Conservation (phyloP, 192 early-diverging fungal species). For the Backusella tuberculispora region DNA sequence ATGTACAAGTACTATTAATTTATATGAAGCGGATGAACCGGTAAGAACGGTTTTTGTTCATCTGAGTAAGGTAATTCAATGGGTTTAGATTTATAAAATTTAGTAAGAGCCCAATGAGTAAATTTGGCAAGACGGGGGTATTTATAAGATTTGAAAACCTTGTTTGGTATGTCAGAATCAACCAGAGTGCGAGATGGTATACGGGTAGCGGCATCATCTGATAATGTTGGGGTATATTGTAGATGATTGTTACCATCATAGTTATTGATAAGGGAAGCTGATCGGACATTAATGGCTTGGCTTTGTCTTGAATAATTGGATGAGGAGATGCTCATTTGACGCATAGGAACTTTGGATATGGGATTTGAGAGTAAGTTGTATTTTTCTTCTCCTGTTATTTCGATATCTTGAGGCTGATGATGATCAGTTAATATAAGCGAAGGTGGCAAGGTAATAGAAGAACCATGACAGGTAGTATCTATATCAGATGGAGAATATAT, state of each 20-base stretch:
- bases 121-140: conserved; percentile 3
- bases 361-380: not conserved
- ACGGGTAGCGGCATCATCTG: not conserved
- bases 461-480: too few relatives aligned
- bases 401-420: not conserved
- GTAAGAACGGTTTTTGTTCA: not conserved
- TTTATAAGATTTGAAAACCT: not conserved
- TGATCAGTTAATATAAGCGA: not conserved
- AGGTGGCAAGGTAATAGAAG: not conserved
- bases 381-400: not conserved
- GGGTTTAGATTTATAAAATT: not conserved
- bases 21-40: not conserved
- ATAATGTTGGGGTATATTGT: not conserved
- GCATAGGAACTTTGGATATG: not conserved
- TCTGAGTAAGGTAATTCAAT: not conserved
- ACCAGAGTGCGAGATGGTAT: not conserved
- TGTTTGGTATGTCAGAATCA: not conserved
- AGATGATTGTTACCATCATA: not conserved
- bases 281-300: not conserved
- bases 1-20: not conserved
- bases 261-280: not conserved
- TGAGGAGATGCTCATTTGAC: not conserved
- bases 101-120: not conserved
- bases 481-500: too few relatives aligned
- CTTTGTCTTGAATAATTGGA: not conserved